Conservation (phyloP, 2,329 filamentous ascomycete species). For the Didymella keratinophila region DNA sequence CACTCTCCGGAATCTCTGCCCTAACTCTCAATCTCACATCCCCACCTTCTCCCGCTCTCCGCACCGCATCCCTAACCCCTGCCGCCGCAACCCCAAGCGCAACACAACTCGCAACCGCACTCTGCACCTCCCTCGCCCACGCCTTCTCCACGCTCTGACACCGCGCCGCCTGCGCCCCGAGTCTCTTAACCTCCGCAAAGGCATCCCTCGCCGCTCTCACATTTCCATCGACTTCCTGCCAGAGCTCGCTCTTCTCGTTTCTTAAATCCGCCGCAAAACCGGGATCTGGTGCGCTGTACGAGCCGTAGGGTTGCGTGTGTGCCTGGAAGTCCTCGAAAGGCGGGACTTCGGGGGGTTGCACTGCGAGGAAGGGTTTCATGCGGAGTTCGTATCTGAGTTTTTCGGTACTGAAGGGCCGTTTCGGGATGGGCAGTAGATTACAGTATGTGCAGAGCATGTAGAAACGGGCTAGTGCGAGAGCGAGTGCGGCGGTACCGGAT, state of each 20-base stretch:
- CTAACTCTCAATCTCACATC: conserved; percentile 32
- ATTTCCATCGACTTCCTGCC: conserved; percentile 38
- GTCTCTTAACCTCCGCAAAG: conserved; percentile 49
- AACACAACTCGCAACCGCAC: conserved; percentile 44
- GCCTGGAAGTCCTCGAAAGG: conserved; percentile 67
- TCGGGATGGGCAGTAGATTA: conserved; percentile 57
- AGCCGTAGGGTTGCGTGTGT: conserved; percentile 43
- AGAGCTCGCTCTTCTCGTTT: conserved; percentile 24
- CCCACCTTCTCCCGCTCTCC: not conserved
- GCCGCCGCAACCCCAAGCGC: conserved; percentile 42
- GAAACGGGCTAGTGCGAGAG: conserved; percentile 56
- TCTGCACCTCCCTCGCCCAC: conserved; percentile 50
- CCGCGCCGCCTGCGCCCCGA: conserved; percentile 42
- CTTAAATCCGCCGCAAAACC: conserved; percentile 17
- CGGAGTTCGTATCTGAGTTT: conserved; percentile 79
- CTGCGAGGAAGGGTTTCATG: conserved; percentile 80
- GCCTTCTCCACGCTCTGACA: conserved; percentile 48
- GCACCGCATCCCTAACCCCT: conserved; percentile 31
- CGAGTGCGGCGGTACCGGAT: conserved; percentile 37
- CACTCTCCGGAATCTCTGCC: conserved; percentile 49
- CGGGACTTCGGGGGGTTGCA: conserved; percentile 73
- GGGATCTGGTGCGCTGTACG: conserved; percentile 25
- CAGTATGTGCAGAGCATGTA: conserved; percentile 72
- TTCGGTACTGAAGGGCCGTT: conserved; percentile 72
- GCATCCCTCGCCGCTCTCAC: conserved; percentile 47